These are phyloP conservation scores for Chlamydomonas incerta DNA, from an alignment of 139 green algal genomes.

Conservation along the genomic window DNA sequence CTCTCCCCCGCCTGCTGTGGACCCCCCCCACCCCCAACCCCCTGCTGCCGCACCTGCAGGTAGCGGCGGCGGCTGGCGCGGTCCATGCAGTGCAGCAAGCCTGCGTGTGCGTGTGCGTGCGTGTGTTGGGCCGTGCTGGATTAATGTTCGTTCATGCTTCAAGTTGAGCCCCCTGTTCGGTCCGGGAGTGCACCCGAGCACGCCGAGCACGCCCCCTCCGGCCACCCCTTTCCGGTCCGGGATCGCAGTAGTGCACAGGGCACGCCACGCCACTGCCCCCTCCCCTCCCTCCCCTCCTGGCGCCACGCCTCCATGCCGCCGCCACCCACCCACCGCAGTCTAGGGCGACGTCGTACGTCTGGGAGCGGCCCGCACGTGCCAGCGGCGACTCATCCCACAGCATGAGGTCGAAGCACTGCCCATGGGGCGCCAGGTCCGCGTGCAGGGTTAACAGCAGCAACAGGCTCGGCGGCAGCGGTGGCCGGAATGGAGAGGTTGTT, in stretches of 20 bases:
- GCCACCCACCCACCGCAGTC: background rate
- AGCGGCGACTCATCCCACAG: background rate
- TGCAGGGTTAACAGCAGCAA: background rate
- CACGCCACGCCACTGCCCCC: no score
- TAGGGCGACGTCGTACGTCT: background rate
- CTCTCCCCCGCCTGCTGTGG: no score
- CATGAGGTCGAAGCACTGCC: constrained; percentile 12
- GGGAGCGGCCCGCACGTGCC: background rate
- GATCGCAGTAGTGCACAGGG: no score
- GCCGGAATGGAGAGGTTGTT: background rate
- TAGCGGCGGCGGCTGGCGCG: background rate
- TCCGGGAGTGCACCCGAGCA: no score
- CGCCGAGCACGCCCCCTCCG: no score
- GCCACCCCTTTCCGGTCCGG: no score
- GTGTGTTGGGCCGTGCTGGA: no score
- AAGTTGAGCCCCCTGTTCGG: no score
- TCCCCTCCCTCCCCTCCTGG: no score
- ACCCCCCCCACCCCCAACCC: background rate
- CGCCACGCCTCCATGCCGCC: no score
- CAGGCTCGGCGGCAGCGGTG: background rate
- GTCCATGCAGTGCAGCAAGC: constrained; percentile 4
- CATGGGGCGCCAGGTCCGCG: background rate
- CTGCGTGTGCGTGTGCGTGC: no score
- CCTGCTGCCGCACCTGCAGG: background rate
- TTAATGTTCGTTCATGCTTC: no score